phyloP scores from a whole-genome alignment of 2,329 filamentous ascomycete species.

The Stemphylium beticola region DNA sequence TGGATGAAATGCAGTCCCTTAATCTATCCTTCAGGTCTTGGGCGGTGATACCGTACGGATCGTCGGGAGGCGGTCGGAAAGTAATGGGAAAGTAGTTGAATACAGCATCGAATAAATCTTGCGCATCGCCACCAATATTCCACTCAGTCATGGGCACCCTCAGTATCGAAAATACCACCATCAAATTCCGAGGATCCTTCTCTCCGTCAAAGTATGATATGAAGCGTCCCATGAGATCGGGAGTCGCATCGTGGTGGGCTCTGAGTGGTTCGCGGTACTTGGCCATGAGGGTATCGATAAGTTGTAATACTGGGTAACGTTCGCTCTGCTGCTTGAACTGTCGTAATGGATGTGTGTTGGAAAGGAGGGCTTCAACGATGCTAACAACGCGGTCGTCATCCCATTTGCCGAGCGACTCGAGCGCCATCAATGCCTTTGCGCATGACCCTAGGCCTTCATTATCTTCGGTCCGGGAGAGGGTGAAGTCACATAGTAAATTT shows the following conservation, averaged over 20 bases:
- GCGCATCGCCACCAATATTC: constrained; percentile 64
- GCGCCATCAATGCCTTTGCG: constrained; percentile 62
- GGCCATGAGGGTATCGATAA: constrained; percentile 67
- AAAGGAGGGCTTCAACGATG: constrained; percentile 57
- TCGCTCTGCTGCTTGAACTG: constrained; percentile 67
- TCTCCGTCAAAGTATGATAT: constrained; percentile 71
- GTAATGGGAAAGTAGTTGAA: constrained; percentile 78
- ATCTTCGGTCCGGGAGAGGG: constrained; percentile 67
- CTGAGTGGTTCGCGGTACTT: constrained; percentile 57
- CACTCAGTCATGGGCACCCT: constrained; percentile 72
- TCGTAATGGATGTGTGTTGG: constrained; percentile 64
- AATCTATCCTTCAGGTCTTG: constrained; percentile 70
- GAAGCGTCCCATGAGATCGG: constrained; percentile 65
- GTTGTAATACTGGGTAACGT: constrained; percentile 66
- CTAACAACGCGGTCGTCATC: constrained; percentile 62
- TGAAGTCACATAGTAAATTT: constrained; percentile 65
- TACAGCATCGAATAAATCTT: constrained; percentile 68
- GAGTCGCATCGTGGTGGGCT: constrained; percentile 58
- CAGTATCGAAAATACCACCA: constrained; percentile 72
- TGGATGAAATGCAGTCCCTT: constrained; percentile 68
- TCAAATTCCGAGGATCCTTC: constrained; percentile 72
- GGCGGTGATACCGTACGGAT: constrained; percentile 72
- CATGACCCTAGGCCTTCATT: constrained; percentile 61
- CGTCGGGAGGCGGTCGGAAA: constrained; percentile 71
- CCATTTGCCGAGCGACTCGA: constrained; percentile 67